Base-by-base conservation (phyloP, 2,329 filamentous ascomycete genomes). In the Trichoderma koningii region DNA sequence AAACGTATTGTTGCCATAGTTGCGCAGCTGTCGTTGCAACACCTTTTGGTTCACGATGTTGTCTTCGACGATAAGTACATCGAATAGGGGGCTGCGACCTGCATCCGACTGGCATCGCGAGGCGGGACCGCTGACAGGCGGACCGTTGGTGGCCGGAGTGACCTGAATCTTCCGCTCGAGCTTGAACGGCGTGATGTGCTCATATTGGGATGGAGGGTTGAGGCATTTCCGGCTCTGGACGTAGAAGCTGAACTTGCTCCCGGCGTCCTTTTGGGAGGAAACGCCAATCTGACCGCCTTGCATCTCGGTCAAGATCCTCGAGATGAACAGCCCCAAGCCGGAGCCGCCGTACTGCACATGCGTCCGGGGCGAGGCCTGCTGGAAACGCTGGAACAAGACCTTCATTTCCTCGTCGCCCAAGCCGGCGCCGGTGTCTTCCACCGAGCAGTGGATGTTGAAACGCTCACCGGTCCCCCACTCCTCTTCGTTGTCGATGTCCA, bases 201-300 rank as follows among this genome's bases (percentile, higher is more conserved):
- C 76, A 34, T 70, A 75, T n/a, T 79, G 77, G 2, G 74, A 66
- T 5, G 77, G 73, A 7, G 79, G 79, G 21, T 74, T 66, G 21
- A 75, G 72, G 53, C 81, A 86, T 77, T 83, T 87, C 71, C 86
- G 85, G 62, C 86, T 85, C 68, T 88, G 89, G 74, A 93, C 83
- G 73, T 91, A 93, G 73, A 93, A 93, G 30, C 86, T 88, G 74
- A 93, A 93, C 0, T 86, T 91, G 74, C 88, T 91, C 45, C 90
- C 90, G 44, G 85, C 80, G 14, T 88, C 89, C 65, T 86, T 83
- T 67, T 85, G 79, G 0, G 88, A 91, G 1, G 83, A 82, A 3
- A 93, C 89, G 7, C 89, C 89, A 63, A 93, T 91, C 72, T 92
- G 89, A 2, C 90, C 90, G 15, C 90, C 90, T 76, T 93, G 90